phyloP scores from a whole-genome alignment of 768 basidiomycete species.

The Lyophyllum semitale region DNA sequence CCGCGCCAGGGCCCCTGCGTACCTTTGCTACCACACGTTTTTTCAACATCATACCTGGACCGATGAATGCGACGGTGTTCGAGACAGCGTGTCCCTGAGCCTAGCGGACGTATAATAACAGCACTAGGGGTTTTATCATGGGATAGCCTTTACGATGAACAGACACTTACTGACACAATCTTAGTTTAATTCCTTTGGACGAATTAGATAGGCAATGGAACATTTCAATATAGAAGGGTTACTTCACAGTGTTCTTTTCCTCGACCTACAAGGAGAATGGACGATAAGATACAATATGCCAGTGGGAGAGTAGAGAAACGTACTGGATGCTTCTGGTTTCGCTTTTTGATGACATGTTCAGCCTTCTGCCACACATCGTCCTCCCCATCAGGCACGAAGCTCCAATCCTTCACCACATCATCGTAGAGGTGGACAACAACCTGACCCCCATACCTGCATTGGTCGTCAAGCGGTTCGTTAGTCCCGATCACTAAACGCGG shows the following conservation, averaged over 20 bases:
- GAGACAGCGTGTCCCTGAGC: slow-evolving; percentile 20
- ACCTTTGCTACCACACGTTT: slow-evolving; percentile 31
- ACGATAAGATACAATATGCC: background rate
- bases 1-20: slow-evolving; percentile 23
- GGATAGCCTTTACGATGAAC: background rate
- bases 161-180: background rate
- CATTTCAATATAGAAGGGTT: background rate
- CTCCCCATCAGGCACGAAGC: slow-evolving; percentile 7
- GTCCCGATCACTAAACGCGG: slow-evolving; percentile 11
- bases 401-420: slow-evolving; percentile 16
- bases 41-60: slow-evolving; percentile 29
- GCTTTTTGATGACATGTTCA: slow-evolving; percentile 1
- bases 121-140: slow-evolving; percentile 6
- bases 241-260: background rate
- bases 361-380: slow-evolving; percentile 15
- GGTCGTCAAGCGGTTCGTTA: slow-evolving; percentile 4
- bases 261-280: background rate
- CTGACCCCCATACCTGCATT: background rate
- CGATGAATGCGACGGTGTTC: slow-evolving; percentile 25
- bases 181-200: background rate
- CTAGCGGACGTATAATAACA: background rate
- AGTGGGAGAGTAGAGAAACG: background rate
- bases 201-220: background rate
- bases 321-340: slow-evolving; percentile 2
- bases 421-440: slow-evolving; percentile 11